These are phyloP conservation scores for Penicillium pancosmium DNA, from an alignment of 495 filamentous ascomycete genomes.

Conservation along the genomic window DNA sequence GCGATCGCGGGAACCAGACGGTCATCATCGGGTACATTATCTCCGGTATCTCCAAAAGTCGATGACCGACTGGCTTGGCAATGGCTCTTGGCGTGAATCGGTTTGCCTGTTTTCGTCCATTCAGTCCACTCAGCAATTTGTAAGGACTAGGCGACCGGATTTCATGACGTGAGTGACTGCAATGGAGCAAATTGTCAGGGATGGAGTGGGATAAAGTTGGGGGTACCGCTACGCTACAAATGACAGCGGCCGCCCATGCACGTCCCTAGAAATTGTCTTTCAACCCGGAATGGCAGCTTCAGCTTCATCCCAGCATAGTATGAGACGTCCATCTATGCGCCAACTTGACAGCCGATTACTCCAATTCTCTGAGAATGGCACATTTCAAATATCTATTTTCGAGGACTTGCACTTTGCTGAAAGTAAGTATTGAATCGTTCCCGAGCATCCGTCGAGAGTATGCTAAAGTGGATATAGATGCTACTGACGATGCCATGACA, in stretches of 20 bases:
- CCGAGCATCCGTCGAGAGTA: not conserved
- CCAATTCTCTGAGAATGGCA: slow-evolving; percentile 37
- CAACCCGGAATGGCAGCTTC: no score
- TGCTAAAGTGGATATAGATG: slow-evolving; percentile 12
- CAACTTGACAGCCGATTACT: slow-evolving; percentile 7
- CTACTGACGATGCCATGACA: slow-evolving; percentile 53
- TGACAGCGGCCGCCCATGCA: not conserved
- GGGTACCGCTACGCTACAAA: not conserved
- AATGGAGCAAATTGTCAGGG: not conserved
- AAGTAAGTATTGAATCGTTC: slow-evolving; percentile 38
- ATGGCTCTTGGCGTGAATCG: not conserved
- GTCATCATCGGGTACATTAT: not conserved
- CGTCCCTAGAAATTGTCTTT: not conserved
- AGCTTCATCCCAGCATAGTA: not conserved
- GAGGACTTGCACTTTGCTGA: slow-evolving; percentile 73
- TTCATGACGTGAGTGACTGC: slow-evolving; percentile 5
- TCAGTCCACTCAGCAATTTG: slow-evolving; percentile 1
- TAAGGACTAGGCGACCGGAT: not conserved
- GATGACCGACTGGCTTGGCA: slow-evolving; percentile 4
- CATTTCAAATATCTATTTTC: slow-evolving; percentile 61
- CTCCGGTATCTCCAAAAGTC: slow-evolving; percentile 6
- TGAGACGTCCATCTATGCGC: not conserved
- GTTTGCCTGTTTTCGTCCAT: not conserved
- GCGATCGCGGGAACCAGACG: not conserved
- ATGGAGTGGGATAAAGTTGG: not conserved